Evolutionary conservation across 768 basidiomycete species (phyloP), one percentile per base, ranked within the genome.

Genomic region (Ephemerocybe angulata): DNA sequence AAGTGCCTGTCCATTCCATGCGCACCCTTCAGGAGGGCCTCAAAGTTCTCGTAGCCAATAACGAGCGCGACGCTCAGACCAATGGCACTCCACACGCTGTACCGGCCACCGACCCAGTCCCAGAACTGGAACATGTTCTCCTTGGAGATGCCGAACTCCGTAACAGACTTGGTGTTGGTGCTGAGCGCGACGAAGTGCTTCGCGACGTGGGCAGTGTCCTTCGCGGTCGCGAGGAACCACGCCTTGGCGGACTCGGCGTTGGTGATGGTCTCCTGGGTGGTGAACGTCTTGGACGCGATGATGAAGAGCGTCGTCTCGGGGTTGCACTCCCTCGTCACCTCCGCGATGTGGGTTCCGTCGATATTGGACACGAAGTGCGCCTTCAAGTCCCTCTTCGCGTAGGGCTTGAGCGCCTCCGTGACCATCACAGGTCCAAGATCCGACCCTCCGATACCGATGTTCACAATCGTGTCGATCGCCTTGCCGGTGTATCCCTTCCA

Each of bases 61-160:
- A 86, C 88, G 49, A 98, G 76, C 35, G 91, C 90, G 72, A 99
- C 98, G 42, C 91, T 90, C 56, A 98, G 79, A 56, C 97, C 97
- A 62, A 99, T 98, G 28, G 97, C 96, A 58, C 92, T 94, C 96
- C 97, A 98, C 60, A 99, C 79, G 63, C 90, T 93, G 82, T 99
- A 99, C 59, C 96, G 85, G 25, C 97, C 97, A 58, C 97, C 97
- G 59, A 99, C 97, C 97, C 97, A 99, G 73, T 98, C 97, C 96
- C 96, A 99, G 84, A 99, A 98, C 68, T 89, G 86, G 84, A 99
- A 99, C 95, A 99, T 99, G 76, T 98, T 98, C 62, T 81, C 80
- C 57, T 85, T 70, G 43, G 87, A 78, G 65, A 99, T 99, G 38
- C 97, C 97, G 65, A 99, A 99, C 2, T 80, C 84, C 17, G 91